phyloP scores from a whole-genome alignment of 306 rosid species.

The Oemleria cerasiformis region DNA sequence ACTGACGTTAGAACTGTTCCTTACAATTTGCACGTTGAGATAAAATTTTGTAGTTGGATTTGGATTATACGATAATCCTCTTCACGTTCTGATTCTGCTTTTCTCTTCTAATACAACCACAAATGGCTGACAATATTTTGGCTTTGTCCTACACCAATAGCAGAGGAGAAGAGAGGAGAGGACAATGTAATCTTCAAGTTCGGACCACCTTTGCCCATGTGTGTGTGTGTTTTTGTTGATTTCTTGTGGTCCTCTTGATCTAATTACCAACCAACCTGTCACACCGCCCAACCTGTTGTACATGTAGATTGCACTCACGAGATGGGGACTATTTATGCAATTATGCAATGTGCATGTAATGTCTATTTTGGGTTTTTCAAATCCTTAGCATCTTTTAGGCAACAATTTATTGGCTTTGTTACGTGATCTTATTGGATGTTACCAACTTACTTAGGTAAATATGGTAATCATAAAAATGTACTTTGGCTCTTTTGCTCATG shows the following conservation, averaged over 20 bases:
- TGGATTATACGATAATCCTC: neutral
- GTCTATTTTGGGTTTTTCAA: too few species aligned
- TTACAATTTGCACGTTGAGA: neutral
- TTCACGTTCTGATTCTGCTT: neutral
- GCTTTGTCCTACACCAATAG: neutral
- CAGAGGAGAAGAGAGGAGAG: neutral
- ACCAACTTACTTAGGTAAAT: too few species aligned
- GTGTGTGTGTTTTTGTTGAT: neutral
- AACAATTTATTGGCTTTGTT: too few species aligned
- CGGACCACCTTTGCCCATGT: neutral
- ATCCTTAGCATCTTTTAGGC: too few species aligned
- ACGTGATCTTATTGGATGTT: too few species aligned
- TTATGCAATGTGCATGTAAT: neutral
- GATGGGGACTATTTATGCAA: neutral
- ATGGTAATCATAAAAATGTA: too few species aligned
- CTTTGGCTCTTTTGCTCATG: too few species aligned
- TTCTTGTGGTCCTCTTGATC: conserved; percentile 1
- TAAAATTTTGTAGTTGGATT: neutral
- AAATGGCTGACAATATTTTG: neutral
- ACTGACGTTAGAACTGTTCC: too few species aligned
- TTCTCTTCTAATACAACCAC: neutral
- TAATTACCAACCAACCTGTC: conserved; percentile 9
- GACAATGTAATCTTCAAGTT: neutral
- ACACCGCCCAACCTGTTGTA: neutral
- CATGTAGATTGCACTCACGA: neutral